A percentile compares a stretch with the other conserved stretches of the same genome.
Evolutionary conservation across 202 grass and related monocot species (phyloP).

Genomic region (Musa balbisiana): DNA sequence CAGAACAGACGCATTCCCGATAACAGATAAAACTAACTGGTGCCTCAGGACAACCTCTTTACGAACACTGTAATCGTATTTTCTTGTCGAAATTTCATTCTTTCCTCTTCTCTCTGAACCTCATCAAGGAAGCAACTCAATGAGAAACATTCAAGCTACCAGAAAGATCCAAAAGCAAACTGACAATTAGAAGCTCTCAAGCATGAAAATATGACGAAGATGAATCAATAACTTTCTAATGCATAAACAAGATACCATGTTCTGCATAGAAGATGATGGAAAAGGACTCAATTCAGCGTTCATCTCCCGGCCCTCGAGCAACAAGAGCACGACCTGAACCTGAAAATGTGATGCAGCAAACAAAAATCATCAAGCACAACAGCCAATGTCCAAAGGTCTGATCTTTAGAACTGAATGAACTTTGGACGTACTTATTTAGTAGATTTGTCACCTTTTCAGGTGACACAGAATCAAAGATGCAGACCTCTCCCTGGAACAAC

Average conservation of each 20-base stretch:
- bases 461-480: constrained; percentile 64
- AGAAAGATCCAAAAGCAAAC: not conserved
- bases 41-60: constrained; percentile 13
- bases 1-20: not conserved
- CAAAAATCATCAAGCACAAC: not conserved
- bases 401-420: not conserved
- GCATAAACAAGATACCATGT: not conserved
- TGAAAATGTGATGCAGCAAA: not conserved
- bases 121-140: constrained; percentile 12
- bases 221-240: not conserved
- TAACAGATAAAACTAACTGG: not conserved
- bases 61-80: constrained; percentile 8
- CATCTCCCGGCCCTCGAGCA: not conserved
- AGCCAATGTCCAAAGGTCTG: not conserved
- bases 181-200: not conserved
- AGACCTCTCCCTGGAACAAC: constrained; percentile 55
- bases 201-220: not conserved
- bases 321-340: constrained; percentile 13
- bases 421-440: not conserved
- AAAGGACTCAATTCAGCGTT: not conserved
- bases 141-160: constrained; percentile 3
- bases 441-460: constrained; percentile 44
- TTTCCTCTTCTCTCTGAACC: constrained; percentile 14
- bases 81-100: constrained; percentile 20
- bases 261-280: not conserved